phyloP scores from a whole-genome alignment of 2,329 filamentous ascomycete species.

The Alternaria rosae region DNA sequence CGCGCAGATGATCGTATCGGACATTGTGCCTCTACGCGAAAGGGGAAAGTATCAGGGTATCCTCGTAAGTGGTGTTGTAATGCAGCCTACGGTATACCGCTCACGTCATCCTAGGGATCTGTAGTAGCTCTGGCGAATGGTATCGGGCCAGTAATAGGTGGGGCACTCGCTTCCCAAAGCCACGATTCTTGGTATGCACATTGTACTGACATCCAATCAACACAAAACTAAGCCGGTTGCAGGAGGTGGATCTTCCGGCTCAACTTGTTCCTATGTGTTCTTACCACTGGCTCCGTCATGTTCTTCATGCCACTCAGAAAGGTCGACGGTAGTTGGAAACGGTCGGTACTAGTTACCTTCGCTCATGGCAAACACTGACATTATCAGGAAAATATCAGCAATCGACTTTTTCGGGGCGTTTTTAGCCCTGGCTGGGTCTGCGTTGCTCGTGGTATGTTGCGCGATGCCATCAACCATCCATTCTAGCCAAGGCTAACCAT shows the following conservation, averaged over 20 bases:
- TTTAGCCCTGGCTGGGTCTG: constrained; percentile 60
- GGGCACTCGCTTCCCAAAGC: constrained; percentile 32
- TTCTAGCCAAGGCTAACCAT: neutral
- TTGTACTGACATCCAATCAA: neutral
- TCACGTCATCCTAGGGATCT: constrained; percentile 40
- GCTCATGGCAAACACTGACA: constrained; percentile 1
- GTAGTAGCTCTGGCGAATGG: constrained; percentile 37
- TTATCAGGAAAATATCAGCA: constrained; percentile 32
- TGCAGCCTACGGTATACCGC: neutral
- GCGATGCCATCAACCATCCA: neutral
- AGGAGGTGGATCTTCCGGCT: constrained; percentile 44
- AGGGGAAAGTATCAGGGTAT: constrained; percentile 51
- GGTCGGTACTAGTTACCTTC: constrained; percentile 30
- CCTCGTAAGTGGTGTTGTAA: constrained; percentile 12
- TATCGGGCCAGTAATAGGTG: constrained; percentile 38
- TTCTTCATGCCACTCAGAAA: constrained; percentile 52
- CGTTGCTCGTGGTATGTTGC: constrained; percentile 63
- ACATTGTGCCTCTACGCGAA: constrained; percentile 49
- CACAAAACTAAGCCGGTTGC: neutral
- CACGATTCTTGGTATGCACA: constrained; percentile 23
- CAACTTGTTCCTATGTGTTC: constrained; percentile 40
- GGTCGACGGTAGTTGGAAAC: constrained; percentile 60
- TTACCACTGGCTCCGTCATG: constrained; percentile 26
- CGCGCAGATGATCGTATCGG: constrained; percentile 49
- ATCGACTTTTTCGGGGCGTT: constrained; percentile 68